Evolutionary conservation across 2,329 filamentous ascomycete genomes (phyloP), one percentile per base, ranked within the genome.

Genomic region (Samsoniella hepiali): DNA sequence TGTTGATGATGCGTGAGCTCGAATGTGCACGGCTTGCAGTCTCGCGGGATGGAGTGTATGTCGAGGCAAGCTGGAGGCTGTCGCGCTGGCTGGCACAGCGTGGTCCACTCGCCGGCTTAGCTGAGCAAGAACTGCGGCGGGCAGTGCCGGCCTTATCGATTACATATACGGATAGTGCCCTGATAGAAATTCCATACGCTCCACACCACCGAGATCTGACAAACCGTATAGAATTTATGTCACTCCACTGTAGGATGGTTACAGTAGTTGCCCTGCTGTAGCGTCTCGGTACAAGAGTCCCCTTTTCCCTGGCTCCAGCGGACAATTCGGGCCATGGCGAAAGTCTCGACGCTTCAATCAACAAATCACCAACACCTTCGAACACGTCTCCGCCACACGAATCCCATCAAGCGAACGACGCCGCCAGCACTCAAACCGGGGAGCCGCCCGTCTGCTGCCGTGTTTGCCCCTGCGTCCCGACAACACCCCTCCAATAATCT

Each of bases 31-130:
- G 32, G 51, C 56, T 53, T 34, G 34, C 34, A 42, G 6, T 50
- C 32, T 17, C 27, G 10, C 47, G 22, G 5, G 58, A 60, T 51
- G 58, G 32, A 32, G 22, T 45, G 49, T 15, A 34, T 5, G 27
- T 53, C 22, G 3, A 53, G 27, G 58, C 58, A 60, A 51, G 58
- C 27, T 53, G 2, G 13, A 31, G n/a, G 32, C 44, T 29, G 56
- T 45, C 32, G 15, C n/a, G 3, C 38, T 36, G n/a, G 40, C 22
- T 51, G 22, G 58, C 13, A 9, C 45, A n/a, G 36, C 13, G 36
- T 32, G 58, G 58, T 38, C 49, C 58, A 61, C 58, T 7, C 4
- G 38, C 38, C 11, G 36, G 58, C 58, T 61, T 61, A 61, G 58
- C 58, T 61, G 58, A 61, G 36, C 58, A 61, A 45, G 13, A 15